These are phyloP conservation scores for Cordyceps javanica DNA, from an alignment of 2,329 filamentous ascomycete species.

Conservation along the genomic window DNA sequence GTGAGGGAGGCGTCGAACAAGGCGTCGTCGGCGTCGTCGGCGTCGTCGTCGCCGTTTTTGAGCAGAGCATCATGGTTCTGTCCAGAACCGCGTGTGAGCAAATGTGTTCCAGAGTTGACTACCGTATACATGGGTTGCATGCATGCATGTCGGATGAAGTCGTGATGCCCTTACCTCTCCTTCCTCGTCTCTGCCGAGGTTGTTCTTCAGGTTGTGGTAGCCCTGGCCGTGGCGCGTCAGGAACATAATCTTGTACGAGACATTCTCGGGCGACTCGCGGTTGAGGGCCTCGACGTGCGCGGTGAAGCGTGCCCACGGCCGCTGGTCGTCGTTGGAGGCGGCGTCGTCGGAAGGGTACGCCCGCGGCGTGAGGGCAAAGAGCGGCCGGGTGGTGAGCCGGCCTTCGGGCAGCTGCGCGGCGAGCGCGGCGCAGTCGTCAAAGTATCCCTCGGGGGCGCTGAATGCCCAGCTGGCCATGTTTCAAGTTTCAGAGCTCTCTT, in stretches of 20 bases:
- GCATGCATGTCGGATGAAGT: no score
- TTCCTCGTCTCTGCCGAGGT: conserved; percentile 48
- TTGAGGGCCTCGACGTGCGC: conserved; percentile 43
- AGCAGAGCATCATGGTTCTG: conserved; percentile 33
- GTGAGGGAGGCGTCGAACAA: conserved; percentile 45
- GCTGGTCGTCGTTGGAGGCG: conserved; percentile 21
- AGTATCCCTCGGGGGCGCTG: conserved; percentile 24
- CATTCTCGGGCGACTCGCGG: conserved; percentile 30
- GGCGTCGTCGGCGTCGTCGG: conserved; percentile 19
- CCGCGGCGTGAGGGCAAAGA: conserved; percentile 48
- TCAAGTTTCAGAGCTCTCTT: no score
- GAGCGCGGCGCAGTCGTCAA: conserved; percentile 36
- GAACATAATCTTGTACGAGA: conserved; percentile 48
- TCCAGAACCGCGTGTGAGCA: not conserved
- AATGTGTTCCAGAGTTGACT: no score
- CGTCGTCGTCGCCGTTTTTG: conserved; percentile 34
- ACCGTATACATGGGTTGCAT: no score
- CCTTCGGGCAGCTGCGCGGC: conserved; percentile 24
- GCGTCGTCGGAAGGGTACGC: conserved; percentile 37
- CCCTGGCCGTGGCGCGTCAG: conserved; percentile 54
- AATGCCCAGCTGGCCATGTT: conserved; percentile 26
- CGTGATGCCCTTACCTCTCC: conserved; percentile 50
- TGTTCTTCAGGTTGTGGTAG: conserved; percentile 41
- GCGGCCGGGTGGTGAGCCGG: conserved; percentile 34
- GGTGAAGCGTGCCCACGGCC: conserved; percentile 47